Evolutionary conservation across 805 yeast species (phyloP).

Genomic region (Ogataea ramenticola): DNA sequence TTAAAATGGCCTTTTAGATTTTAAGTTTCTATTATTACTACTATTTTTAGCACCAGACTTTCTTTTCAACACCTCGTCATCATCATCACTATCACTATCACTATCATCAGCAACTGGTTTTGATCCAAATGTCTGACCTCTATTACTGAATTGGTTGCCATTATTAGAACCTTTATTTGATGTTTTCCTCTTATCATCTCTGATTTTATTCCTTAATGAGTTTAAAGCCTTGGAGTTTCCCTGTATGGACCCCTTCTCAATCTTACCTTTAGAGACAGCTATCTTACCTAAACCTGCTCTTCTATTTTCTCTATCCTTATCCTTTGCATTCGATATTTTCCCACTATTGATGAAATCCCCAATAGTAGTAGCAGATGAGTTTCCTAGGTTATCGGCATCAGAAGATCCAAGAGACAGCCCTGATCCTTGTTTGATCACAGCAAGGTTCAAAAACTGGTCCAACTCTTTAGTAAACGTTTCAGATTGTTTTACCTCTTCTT

Average conservation of each 20-base stretch:
- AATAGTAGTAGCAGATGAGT: constrained; percentile 3
- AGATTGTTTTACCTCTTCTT: too few relatives aligned
- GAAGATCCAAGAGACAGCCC: constrained; percentile 15
- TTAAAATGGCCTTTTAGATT: constrained; percentile 18
- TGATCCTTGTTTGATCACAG: constrained; percentile 22
- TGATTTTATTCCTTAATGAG: constrained; percentile 21
- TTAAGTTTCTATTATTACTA: constrained; percentile 1
- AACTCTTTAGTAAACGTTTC: not conserved
- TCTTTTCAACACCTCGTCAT: constrained; percentile 14
- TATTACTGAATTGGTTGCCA: constrained; percentile 1
- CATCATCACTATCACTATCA: constrained; percentile 13
- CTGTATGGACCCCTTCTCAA: constrained; percentile 4
- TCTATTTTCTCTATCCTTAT: constrained; percentile 1
- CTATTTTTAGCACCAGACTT: constrained; percentile 5
- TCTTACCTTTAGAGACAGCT: not conserved
- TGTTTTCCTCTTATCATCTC: constrained; percentile 17
- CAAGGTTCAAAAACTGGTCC: constrained; percentile 7
- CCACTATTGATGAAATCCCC: constrained; percentile 16
- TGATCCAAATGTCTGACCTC: too few relatives aligned
- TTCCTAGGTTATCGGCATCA: constrained; percentile 2
- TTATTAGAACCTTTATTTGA: not conserved
- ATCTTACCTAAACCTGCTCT: constrained; percentile 5
- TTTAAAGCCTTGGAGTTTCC: constrained; percentile 11
- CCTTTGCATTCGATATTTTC: constrained; percentile 3
- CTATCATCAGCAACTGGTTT: not conserved